Base-by-base conservation (phyloP, 1,139 yeast genomes). In the Geotrichum citri-aurantii region DNA sequence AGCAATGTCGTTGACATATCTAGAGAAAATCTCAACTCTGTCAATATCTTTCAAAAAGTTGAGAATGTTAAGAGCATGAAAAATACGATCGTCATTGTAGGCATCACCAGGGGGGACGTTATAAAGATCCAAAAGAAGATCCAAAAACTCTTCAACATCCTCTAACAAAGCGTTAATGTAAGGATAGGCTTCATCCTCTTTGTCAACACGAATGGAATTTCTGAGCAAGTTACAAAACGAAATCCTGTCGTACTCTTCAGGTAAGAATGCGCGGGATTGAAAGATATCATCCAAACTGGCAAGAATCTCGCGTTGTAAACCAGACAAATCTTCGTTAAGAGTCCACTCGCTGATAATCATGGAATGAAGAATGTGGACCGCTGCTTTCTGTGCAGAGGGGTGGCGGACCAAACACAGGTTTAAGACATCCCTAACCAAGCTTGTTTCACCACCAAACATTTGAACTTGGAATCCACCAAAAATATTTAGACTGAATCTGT, bases 81-180 rank as follows among this genome's bases (percentile, higher is more conserved):
- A 86, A 2, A 91, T 85, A 69, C 96, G 78, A 70, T 90, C 96
- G 68, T 88, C 95, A 66, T 87, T 93, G 71, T 86, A 90, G 67
- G 89, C 96, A 52, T 85, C 85, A 23, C 92, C 92, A 55, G 80
- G 81, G 19, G 97, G 96, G 59, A 89, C 89, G 64, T 82, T 81
- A 65, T 82, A 81, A 66, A 87, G 80, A 66, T 88, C 90, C 62
- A 83, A 79, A 67, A 88, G 78, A 26, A 85, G 82, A 57, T 80
- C 81, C 63, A 88, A 73, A 71, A 88, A 87, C 37, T 83, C 86
- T 44, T 83, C 68, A 27, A 88, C 69, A 59, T 81, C 83, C 60
- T 80, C 80, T 61, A 86, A 76, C 58, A 85, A 81, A 52, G 75
- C 74, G 62, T 79, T 74, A 53, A 86, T 77, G 51, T 82, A 73